A percentile compares a stretch with the other conserved stretches of the same genome.
Evolutionary conservation across 2,329 filamentous ascomycete species (phyloP).

Genomic region (Alternaria rosae): DNA sequence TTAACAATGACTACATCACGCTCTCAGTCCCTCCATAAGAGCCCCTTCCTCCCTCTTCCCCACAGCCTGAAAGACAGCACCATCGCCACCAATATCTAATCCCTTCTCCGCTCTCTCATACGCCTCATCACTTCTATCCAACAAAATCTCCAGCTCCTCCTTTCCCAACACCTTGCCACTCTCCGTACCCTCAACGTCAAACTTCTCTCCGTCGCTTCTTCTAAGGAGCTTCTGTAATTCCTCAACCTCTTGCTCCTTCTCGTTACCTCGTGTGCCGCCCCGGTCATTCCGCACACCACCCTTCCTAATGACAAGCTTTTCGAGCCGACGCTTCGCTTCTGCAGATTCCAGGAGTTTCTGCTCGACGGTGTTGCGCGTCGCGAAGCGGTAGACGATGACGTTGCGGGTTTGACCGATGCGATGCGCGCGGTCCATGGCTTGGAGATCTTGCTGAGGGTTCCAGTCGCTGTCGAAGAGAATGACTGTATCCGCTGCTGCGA

Average conservation of each 20-base stretch:
- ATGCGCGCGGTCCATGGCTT: slow-evolving; percentile 94
- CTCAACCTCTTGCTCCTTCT: slow-evolving; percentile 55
- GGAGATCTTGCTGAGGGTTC: slow-evolving; percentile 96
- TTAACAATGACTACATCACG: slow-evolving; percentile 17
- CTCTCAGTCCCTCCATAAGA: slow-evolving; percentile 58
- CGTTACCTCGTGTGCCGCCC: slow-evolving; percentile 59
- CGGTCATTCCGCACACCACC: slow-evolving; percentile 69
- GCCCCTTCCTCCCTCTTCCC: slow-evolving; percentile 72
- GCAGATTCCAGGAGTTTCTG: slow-evolving; percentile 85
- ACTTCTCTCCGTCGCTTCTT: slow-evolving; percentile 72
- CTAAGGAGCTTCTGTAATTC: slow-evolving; percentile 57
- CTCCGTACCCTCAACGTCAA: slow-evolving; percentile 63
- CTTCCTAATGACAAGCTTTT: slow-evolving; percentile 96
- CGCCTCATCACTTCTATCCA: slow-evolving; percentile 74
- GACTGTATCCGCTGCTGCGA: slow-evolving; percentile 89
- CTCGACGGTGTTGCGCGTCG: slow-evolving; percentile 92
- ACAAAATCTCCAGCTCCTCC: slow-evolving; percentile 77
- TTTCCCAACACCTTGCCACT: slow-evolving; percentile 75
- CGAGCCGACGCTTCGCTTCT: slow-evolving; percentile 87
- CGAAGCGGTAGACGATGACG: slow-evolving; percentile 91
- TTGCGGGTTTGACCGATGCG: slow-evolving; percentile 92
- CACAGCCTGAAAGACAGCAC: slow-evolving; percentile 72
- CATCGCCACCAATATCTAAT: slow-evolving; percentile 71
- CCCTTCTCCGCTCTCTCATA: slow-evolving; percentile 80
- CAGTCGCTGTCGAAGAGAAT: slow-evolving; percentile 90